phyloP scores from a whole-genome alignment of 768 basidiomycete genomes.

The Suillus hirtellus region DNA sequence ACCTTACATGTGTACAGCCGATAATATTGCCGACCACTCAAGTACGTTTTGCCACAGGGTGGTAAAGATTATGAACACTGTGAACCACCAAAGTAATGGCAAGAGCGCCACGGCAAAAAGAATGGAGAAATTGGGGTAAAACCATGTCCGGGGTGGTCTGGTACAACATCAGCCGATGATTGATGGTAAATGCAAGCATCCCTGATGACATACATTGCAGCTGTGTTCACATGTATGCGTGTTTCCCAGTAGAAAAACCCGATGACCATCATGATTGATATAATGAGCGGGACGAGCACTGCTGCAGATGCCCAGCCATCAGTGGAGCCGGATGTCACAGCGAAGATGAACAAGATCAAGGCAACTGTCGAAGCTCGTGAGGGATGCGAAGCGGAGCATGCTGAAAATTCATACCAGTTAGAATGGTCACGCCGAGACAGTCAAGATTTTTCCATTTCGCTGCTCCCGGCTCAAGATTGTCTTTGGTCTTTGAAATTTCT shows the following conservation, averaged over 20 bases:
- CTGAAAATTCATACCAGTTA: slow-evolving; percentile 33
- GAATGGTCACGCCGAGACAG: slow-evolving; percentile 38
- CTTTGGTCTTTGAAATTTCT: slow-evolving; percentile 12
- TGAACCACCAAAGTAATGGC: slow-evolving; percentile 45
- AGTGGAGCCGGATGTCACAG: slow-evolving; percentile 47
- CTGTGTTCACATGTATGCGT: slow-evolving; percentile 37
- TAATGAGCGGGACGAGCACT: slow-evolving; percentile 47
- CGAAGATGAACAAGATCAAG: slow-evolving; percentile 39
- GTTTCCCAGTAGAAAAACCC: slow-evolving; percentile 56
- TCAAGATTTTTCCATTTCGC: slow-evolving; percentile 37
- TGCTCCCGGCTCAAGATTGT: background rate
- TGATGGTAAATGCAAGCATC: background rate
- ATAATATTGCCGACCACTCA: slow-evolving; percentile 41
- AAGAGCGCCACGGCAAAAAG: slow-evolving; percentile 39
- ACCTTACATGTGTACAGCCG: slow-evolving; percentile 41
- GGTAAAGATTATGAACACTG: slow-evolving; percentile 35
- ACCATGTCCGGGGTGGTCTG: slow-evolving; percentile 46
- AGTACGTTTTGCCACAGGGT: slow-evolving; percentile 44
- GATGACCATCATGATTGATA: slow-evolving; percentile 41
- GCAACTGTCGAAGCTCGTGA: slow-evolving; percentile 19
- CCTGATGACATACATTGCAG: slow-evolving; percentile 40
- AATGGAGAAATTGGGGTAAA: slow-evolving; percentile 41
- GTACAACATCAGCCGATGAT: background rate
- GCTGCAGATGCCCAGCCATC: slow-evolving; percentile 48
- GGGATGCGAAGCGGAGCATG: background rate